phyloP scores from a whole-genome alignment of 257 asterid species.

The Nicotiana sylvestris region DNA sequence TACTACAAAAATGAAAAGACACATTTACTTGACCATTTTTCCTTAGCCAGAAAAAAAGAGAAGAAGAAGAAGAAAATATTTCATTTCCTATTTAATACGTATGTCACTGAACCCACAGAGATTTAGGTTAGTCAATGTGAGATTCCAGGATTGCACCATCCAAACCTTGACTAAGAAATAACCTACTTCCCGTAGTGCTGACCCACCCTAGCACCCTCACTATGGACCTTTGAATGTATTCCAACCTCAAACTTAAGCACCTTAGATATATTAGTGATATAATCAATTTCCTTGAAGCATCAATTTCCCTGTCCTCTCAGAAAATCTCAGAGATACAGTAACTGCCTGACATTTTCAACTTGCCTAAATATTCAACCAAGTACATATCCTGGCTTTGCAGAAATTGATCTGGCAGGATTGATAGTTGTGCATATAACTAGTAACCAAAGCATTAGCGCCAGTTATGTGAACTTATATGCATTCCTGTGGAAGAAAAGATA shows the following conservation, averaged over 20 bases:
- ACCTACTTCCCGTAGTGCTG: not conserved
- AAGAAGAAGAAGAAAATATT: too few relatives aligned
- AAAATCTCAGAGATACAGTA: not conserved
- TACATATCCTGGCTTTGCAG: not conserved
- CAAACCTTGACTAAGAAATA: not conserved
- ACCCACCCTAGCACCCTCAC: not conserved
- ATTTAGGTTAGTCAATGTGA: not conserved
- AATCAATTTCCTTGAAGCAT: not conserved
- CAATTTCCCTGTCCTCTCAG: not conserved
- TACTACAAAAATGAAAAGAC: not conserved
- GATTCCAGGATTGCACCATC: not conserved
- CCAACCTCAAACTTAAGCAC: not conserved
- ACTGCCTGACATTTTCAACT: not conserved
- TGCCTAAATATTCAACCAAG: not conserved
- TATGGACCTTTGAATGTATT: not conserved
- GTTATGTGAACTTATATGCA: not conserved
- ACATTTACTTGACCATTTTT: too few relatives aligned
- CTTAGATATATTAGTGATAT: not conserved
- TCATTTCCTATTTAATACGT: not conserved
- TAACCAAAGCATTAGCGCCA: not conserved
- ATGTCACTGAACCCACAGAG: not conserved
- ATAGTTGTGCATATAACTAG: not conserved
- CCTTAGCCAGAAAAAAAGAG: too few relatives aligned
- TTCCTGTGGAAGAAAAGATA: not conserved
- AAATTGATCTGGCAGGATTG: not conserved